These are phyloP conservation scores for Gynostemma pentaphyllum DNA, from an alignment of 306 rosid species.

Conservation along the genomic window DNA sequence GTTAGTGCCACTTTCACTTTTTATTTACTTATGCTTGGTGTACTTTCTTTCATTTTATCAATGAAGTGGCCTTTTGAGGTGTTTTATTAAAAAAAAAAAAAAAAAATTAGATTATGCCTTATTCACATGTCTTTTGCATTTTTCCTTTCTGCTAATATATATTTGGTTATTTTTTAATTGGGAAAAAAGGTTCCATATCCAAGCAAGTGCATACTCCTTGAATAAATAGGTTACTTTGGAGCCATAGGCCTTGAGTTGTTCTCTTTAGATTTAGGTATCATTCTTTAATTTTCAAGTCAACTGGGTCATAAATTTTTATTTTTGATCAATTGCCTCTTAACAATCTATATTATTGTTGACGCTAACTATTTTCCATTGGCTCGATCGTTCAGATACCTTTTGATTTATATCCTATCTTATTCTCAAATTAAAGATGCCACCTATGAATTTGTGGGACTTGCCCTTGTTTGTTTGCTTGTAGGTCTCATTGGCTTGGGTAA, in stretches of 20 bases:
- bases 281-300: neutral
- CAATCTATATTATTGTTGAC: neutral
- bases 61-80: no score
- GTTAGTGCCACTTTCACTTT: no score
- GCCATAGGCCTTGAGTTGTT: neutral
- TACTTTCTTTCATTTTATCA: no score
- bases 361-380: constrained; percentile 21
- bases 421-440: constrained; percentile 42
- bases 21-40: no score
- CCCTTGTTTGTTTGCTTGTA: constrained; percentile 55
- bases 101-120: neutral
- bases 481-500: constrained; percentile 74
- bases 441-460: constrained; percentile 37
- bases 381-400: constrained; percentile 54
- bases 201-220: neutral
- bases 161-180: neutral
- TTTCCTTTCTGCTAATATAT: neutral
- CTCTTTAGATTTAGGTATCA: neutral
- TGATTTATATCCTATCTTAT: constrained; percentile 58
- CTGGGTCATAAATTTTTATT: neutral
- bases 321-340: neutral
- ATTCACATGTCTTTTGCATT: neutral
- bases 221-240: neutral
- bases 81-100: no score
- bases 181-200: neutral